These are phyloP conservation scores for Candida ortonii DNA, from an alignment of 805 yeast species.

Conservation along the genomic window DNA sequence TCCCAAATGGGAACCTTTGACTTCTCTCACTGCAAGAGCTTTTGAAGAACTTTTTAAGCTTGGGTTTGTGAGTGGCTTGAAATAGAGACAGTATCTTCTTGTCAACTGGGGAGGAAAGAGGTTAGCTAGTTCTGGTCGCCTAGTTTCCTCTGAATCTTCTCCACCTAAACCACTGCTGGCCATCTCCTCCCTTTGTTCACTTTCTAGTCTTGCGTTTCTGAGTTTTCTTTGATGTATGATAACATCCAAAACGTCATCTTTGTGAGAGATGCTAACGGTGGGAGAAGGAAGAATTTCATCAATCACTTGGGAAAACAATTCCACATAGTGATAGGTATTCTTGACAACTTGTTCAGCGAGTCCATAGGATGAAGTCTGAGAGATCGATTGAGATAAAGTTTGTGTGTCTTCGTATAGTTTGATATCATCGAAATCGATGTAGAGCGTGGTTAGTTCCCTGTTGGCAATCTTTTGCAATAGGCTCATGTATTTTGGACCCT, in stretches of 20 bases:
- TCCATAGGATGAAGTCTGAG: conserved; percentile 17
- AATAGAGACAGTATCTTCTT: conserved; percentile 82
- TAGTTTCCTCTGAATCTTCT: conserved; percentile 17
- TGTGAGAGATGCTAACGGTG: conserved; percentile 71
- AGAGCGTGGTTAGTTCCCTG: conserved; percentile 66
- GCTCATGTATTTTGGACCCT: conserved; percentile 71
- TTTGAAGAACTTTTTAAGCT: conserved; percentile 39
- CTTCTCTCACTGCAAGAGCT: conserved; percentile 84
- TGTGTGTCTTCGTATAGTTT: conserved; percentile 59
- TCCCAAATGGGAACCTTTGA: conserved; percentile 81
- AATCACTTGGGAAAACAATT: conserved; percentile 67
- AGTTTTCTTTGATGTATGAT: conserved; percentile 85
- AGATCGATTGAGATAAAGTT: conserved; percentile 14
- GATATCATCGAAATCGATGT: conserved; percentile 82
- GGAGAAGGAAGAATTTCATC: conserved; percentile 87
- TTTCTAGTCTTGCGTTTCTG: conserved; percentile 70
- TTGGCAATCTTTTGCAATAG: conserved; percentile 79
- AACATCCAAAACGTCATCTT: conserved; percentile 90
- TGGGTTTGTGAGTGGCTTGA: conserved; percentile 65
- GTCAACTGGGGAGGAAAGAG: conserved; percentile 83
- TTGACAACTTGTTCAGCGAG: conserved; percentile 59
- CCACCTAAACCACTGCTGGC: conserved; percentile 39
- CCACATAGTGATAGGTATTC: conserved; percentile 78
- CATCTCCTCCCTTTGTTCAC: conserved; percentile 64
- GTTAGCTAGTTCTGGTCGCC: conserved; percentile 35